Percentiles rank a stretch among this genome's conserved stretches.
Conservation (phyloP, 805 yeast genomes). For the Vanderwaltozyma polyspora region DNA sequence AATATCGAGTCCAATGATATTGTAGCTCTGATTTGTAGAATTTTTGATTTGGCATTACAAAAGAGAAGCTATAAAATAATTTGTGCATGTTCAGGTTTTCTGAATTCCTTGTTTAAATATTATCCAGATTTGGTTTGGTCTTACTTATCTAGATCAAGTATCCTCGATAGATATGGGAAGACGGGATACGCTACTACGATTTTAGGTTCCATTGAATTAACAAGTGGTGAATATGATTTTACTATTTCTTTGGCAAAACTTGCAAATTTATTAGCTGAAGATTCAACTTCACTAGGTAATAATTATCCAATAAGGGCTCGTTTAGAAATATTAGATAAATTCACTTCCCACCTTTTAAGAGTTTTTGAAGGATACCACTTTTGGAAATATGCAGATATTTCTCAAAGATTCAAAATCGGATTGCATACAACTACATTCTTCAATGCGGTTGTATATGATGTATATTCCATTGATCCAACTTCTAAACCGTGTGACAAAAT, state of each 20-base stretch:
- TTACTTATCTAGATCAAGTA: constrained; percentile 52
- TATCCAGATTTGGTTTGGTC: constrained; percentile 71
- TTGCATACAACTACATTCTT: constrained; percentile 43
- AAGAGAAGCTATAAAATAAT: constrained; percentile 38
- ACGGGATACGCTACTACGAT: constrained; percentile 54
- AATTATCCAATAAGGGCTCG: constrained; percentile 32
- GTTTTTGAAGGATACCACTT: constrained; percentile 63
- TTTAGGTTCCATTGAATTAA: constrained; percentile 63
- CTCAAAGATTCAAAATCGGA: constrained; percentile 55
- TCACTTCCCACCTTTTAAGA: constrained; percentile 47
- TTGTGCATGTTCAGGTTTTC: constrained; percentile 36
- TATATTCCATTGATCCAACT: constrained; percentile 42
- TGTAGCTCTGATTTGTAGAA: constrained; percentile 47
- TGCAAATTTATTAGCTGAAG: constrained; percentile 40
- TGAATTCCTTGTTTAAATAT: constrained; percentile 36
- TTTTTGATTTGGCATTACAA: constrained; percentile 60
- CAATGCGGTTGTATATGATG: constrained; percentile 38
- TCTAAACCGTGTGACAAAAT: constrained; percentile 30
- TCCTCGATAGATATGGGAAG: constrained; percentile 49
- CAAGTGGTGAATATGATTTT: constrained; percentile 54
- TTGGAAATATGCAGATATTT: constrained; percentile 51
- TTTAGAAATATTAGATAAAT: constrained; percentile 42
- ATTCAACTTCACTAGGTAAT: constrained; percentile 31
- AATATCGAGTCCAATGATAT: constrained; percentile 43
- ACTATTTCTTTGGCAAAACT: constrained; percentile 51